Conservation (phyloP, 805 yeast species). For the Kazachstania viticola region DNA sequence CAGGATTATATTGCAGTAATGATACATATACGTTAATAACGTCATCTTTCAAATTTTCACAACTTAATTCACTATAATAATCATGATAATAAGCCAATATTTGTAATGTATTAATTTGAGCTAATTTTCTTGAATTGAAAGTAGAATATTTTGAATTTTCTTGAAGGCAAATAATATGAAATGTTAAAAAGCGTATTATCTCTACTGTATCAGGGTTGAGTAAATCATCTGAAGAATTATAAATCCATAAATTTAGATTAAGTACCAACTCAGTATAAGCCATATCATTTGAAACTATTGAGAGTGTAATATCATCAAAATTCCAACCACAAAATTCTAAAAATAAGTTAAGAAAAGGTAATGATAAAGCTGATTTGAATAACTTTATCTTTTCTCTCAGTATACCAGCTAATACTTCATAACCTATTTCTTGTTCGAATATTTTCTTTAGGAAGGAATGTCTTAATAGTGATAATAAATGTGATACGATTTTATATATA, state of each 20-base stretch:
- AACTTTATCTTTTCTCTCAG: conserved; percentile 9
- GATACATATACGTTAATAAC: too few relatives aligned
- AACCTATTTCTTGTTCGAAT: conserved; percentile 16
- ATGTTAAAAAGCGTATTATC: conserved; percentile 40
- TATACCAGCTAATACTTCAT: conserved; percentile 12
- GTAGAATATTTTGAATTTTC: conserved; percentile 39
- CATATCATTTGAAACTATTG: conserved; percentile 42
- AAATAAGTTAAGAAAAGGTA: conserved; percentile 39
- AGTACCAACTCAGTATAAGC: conserved; percentile 50
- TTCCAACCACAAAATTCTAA: conserved; percentile 48
- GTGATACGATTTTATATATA: conserved; percentile 9
- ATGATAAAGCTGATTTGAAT: conserved; percentile 18
- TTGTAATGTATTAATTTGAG: conserved; percentile 38
- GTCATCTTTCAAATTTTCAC: too few relatives aligned
- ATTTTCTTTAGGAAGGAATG: conserved; percentile 7
- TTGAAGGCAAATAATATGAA: conserved; percentile 47
- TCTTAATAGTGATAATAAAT: conserved; percentile 11
- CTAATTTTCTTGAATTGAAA: conserved; percentile 42
- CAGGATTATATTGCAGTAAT: too few relatives aligned
- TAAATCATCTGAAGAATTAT: conserved; percentile 3
- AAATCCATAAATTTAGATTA: conserved; percentile 53
- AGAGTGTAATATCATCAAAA: conserved; percentile 37
- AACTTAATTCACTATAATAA: too few relatives aligned
- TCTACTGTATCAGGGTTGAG: conserved; percentile 19
- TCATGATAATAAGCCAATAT: conserved; percentile 19